Conservation (phyloP, 2,329 filamentous ascomycete genomes). For the Hymenoscyphus repandus region DNA sequence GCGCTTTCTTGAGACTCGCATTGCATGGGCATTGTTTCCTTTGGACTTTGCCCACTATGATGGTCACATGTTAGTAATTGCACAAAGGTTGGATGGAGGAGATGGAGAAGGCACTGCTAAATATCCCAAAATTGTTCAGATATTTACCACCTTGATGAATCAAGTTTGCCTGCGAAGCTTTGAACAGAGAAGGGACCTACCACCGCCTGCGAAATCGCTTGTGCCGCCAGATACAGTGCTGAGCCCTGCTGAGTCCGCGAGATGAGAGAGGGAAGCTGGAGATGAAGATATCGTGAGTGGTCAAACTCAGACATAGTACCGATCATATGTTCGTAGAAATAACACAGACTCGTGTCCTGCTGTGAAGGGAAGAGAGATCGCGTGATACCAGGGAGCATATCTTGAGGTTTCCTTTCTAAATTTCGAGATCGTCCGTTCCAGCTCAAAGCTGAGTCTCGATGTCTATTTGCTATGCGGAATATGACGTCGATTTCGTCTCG, state of each 20-base stretch:
- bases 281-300: constrained; percentile 12
- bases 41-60: constrained; percentile 6
- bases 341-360: constrained; percentile 6
- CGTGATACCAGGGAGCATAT: background rate
- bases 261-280: constrained; percentile 11
- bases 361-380: constrained; percentile 5
- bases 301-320: constrained; percentile 7
- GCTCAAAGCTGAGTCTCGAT: background rate
- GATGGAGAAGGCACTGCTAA: no score
- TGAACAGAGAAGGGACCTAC: background rate
- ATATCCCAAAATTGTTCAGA: no score
- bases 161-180: no score
- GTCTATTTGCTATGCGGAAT: constrained; percentile 7
- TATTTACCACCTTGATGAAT: no score
- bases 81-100: no score
- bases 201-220: constrained; percentile 12
- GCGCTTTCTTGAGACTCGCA: constrained; percentile 5
- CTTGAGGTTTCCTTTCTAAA: background rate
- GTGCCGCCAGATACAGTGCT: constrained; percentile 8
- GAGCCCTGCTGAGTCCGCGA: constrained; percentile 6
- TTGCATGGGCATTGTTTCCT: background rate
- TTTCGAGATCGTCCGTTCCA: background rate
- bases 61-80: no score
- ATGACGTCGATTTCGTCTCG: constrained; percentile 14
- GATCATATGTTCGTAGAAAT: constrained; percentile 11